phyloP scores from a whole-genome alignment of 495 filamentous ascomycete species.

The Podospora sp. region DNA sequence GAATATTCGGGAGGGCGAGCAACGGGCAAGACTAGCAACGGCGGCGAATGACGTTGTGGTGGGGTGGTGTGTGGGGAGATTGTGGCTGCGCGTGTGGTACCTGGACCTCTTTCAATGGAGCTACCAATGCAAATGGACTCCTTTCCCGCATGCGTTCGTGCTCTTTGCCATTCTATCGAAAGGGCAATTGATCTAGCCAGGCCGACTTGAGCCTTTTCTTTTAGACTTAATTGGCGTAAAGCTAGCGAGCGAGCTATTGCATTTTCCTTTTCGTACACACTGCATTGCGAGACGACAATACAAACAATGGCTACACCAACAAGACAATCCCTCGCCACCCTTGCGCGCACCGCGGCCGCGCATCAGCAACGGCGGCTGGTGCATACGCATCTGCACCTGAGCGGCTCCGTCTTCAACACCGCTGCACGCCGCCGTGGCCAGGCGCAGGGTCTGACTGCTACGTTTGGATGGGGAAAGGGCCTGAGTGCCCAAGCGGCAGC shows the following conservation, averaged over 20 bases:
- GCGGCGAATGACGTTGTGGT: not conserved
- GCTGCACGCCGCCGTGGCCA: not conserved
- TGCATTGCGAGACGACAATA: not conserved
- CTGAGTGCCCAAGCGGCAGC: too few species aligned
- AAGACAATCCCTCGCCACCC: conserved; percentile 10
- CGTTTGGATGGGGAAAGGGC: not conserved
- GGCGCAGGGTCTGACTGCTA: not conserved
- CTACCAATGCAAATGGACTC: not conserved
- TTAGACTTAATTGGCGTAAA: too few species aligned
- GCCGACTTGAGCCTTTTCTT: too few species aligned
- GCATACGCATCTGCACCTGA: not conserved
- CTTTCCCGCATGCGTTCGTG: not conserved
- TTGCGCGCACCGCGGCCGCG: not conserved
- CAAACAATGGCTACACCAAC: not conserved
- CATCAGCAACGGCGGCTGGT: not conserved
- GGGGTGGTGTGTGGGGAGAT: not conserved
- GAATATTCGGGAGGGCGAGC: not conserved
- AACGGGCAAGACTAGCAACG: not conserved
- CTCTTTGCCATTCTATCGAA: not conserved
- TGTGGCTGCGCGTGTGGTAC: not conserved
- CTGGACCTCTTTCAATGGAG: not conserved
- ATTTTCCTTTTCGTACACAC: too few species aligned
- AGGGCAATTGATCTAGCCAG: not conserved
- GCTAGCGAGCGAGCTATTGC: not conserved
- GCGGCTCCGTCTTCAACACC: not conserved